These are phyloP conservation scores for Penicillium cosmopolitanum DNA, from an alignment of 495 filamentous ascomycete genomes.

Conservation along the genomic window DNA sequence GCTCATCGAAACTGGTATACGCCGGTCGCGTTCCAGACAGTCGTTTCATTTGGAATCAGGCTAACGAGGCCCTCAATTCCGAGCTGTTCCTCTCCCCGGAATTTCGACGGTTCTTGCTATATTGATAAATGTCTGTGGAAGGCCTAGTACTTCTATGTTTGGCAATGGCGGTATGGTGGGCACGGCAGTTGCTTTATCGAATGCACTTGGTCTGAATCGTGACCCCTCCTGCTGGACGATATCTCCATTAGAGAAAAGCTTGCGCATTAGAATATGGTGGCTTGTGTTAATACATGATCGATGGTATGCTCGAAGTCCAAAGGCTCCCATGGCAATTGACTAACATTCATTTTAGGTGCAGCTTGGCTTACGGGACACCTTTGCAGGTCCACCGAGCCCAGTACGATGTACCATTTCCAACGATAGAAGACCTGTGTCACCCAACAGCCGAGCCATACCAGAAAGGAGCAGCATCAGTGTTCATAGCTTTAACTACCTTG, in stretches of 20 bases:
- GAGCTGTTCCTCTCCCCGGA: conserved; percentile 40
- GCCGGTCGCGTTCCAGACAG: conserved; percentile 32
- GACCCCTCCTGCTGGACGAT: conserved; percentile 39
- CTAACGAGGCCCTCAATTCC: conserved; percentile 37
- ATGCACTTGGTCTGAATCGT: conserved; percentile 43
- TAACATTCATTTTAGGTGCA: conserved; percentile 27
- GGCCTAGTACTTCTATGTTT: conserved; percentile 41
- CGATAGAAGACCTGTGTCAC: conserved; percentile 24
- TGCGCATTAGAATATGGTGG: conserved; percentile 44
- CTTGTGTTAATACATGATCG: conserved; percentile 42
- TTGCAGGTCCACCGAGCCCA: conserved; percentile 34
- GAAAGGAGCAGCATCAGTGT: conserved; percentile 29
- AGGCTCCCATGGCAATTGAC: background rate
- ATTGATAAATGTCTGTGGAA: conserved; percentile 38
- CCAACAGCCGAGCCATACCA: conserved; percentile 6
- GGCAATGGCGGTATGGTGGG: conserved; percentile 40
- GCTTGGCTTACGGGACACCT: conserved; percentile 43
- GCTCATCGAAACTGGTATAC: conserved; percentile 16
- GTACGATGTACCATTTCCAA: conserved; percentile 43
- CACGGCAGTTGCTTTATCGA: conserved; percentile 36
- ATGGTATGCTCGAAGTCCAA: conserved; percentile 27
- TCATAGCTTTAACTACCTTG: conserved; percentile 40
- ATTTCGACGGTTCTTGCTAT: conserved; percentile 39
- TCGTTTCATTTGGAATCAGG: conserved; percentile 41
- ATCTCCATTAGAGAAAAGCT: conserved; percentile 33